Evolutionary conservation across 768 basidiomycete genomes (phyloP).

Genomic region (Tulasnella sp.): DNA sequence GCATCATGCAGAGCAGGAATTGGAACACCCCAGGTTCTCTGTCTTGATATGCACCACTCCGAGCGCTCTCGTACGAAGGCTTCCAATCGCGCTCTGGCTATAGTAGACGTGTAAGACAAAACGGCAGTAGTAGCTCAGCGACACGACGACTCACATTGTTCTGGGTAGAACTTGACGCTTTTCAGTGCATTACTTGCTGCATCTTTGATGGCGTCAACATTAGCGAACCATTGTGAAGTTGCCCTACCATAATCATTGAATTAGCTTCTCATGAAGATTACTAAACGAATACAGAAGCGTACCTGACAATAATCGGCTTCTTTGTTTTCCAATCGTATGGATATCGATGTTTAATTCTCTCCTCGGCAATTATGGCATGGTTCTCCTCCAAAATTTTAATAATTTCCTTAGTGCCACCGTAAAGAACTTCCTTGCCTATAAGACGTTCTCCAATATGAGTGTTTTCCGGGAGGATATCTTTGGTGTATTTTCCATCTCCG

Average conservation of each 20-base stretch:
- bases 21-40: constrained; percentile 94
- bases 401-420: constrained; percentile 54
- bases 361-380: constrained; percentile 45
- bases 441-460: constrained; percentile 32
- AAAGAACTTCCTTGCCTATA: constrained; percentile 57
- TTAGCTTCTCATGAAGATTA: no score
- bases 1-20: constrained; percentile 75
- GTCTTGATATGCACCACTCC: constrained; percentile 98
- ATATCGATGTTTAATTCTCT: constrained; percentile 73
- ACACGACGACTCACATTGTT: constrained; percentile 41
- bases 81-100: constrained; percentile 80
- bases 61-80: constrained; percentile 76
- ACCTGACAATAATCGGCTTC: constrained; percentile 84
- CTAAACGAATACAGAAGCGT: no score
- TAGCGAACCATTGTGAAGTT: constrained; percentile 96
- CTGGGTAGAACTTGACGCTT: constrained; percentile 62
- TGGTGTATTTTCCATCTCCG: constrained; percentile 54
- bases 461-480: constrained; percentile 46
- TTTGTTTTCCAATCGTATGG: constrained; percentile 97
- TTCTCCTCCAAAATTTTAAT: constrained; percentile 44
- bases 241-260: constrained; percentile 38
- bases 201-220: constrained; percentile 72
- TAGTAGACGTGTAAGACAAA: background rate
- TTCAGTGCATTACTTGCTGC: constrained; percentile 56
- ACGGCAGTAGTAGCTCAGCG: constrained; percentile 3